Conservation (phyloP, 2,329 filamentous ascomycete genomes). For the Phialophora verrucosa region DNA sequence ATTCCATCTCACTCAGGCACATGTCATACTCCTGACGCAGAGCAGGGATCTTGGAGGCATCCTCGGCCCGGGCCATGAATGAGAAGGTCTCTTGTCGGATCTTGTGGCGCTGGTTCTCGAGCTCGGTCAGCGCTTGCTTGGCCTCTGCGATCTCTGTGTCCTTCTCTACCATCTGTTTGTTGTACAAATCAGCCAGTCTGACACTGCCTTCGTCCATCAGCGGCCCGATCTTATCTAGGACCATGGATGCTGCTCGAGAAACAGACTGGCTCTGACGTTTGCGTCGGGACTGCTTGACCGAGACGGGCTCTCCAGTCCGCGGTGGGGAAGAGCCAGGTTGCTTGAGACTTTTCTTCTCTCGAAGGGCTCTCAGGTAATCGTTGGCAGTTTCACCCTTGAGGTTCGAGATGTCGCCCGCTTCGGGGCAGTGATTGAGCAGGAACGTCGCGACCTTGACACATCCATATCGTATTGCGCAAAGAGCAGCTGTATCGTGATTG, state of each 20-base stretch:
- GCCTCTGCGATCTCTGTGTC: conserved; percentile 69
- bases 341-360: conserved; percentile 39
- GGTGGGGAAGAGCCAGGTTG: conserved; percentile 71
- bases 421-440: conserved; percentile 76
- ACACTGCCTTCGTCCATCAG: conserved; percentile 74
- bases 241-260: conserved; percentile 70
- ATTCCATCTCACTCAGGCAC: conserved; percentile 47
- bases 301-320: conserved; percentile 44
- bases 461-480: conserved; percentile 82
- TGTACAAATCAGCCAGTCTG: conserved; percentile 63
- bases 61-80: conserved; percentile 47
- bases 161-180: conserved; percentile 42
- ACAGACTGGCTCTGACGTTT: conserved; percentile 45
- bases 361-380: conserved; percentile 75
- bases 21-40: conserved; percentile 50
- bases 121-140: conserved; percentile 57
- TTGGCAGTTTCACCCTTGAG: conserved; percentile 81
- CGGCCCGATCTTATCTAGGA: conserved; percentile 71
- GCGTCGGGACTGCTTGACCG: conserved; percentile 30
- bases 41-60: conserved; percentile 45
- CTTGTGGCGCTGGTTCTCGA: conserved; percentile 52
- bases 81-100: conserved; percentile 49
- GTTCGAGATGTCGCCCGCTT: conserved; percentile 79
- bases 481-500: conserved; percentile 88
- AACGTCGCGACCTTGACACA: conserved; percentile 75